Percentiles rank a stretch among this genome's conserved stretches.
Conservation (phyloP, 257 asterid species). For the Solanum arcanum region DNA sequence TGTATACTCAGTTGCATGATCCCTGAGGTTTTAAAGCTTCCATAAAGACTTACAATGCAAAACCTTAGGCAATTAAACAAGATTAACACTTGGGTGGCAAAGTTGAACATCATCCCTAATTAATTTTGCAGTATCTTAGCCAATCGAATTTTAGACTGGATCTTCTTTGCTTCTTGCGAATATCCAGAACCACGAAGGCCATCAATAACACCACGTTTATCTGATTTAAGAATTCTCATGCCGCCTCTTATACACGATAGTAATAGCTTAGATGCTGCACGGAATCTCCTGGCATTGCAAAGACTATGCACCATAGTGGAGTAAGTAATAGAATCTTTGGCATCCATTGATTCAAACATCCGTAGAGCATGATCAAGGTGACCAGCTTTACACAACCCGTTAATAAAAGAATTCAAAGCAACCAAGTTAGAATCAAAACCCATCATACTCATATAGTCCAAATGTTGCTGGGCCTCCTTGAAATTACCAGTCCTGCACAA, state of each 20-base stretch:
- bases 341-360: conserved; percentile 41
- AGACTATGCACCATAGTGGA: conserved; percentile 66
- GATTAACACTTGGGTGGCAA: background rate
- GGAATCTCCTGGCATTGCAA: conserved; percentile 56
- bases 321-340: conserved; percentile 65
- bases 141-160: conserved; percentile 30
- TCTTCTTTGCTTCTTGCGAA: conserved; percentile 17
- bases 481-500: conserved; percentile 64
- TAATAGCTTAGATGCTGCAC: conserved; percentile 52
- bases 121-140: conserved; percentile 30
- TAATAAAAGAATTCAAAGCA: conserved; percentile 62
- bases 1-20: background rate
- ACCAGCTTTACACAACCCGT: conserved; percentile 57
- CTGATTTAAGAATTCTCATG: conserved; percentile 36
- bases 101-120: background rate
- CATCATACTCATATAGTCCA: conserved; percentile 39
- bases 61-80: background rate
- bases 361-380: conserved; percentile 55
- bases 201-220: conserved; percentile 35
- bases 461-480: conserved; percentile 38
- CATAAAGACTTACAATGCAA: background rate
- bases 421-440: conserved; percentile 47
- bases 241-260: conserved; percentile 51
- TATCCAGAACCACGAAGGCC: conserved; percentile 42
- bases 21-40: background rate